phyloP scores from a whole-genome alignment of 176 grass and related monocot genomes.

The Paspalum notatum region DNA sequence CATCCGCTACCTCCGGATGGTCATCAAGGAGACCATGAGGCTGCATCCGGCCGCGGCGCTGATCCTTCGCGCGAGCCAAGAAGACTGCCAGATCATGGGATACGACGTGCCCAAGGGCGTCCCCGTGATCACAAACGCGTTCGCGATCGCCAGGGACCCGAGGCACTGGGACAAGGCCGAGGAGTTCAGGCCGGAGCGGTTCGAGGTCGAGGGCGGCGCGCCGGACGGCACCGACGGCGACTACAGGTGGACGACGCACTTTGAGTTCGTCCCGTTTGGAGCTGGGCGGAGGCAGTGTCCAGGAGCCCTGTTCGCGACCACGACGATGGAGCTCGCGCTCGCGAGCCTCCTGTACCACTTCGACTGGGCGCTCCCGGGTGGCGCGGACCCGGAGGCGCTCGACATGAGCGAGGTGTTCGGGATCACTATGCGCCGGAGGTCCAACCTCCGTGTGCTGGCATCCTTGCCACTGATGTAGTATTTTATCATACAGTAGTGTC shows the following conservation, averaged over 20 bases:
- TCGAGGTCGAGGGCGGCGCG: too few relatives aligned
- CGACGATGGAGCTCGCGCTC: constrained; percentile 16
- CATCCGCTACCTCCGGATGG: constrained; percentile 30
- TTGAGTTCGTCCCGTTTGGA: constrained; percentile 39
- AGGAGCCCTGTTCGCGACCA: constrained; percentile 18
- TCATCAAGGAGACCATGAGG: constrained; percentile 47
- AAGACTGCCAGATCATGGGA: constrained; percentile 36
- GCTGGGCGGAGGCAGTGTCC: constrained; percentile 37
- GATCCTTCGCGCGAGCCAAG: constrained; percentile 26
- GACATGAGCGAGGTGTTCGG: constrained; percentile 42
- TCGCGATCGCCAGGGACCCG: constrained; percentile 40
- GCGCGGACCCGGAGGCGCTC: not conserved
- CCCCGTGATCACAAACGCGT: constrained; percentile 22
- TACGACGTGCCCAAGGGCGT: constrained; percentile 40
- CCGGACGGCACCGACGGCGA: too few relatives aligned
- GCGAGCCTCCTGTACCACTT: constrained; percentile 31
- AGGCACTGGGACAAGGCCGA: constrained; percentile 39
- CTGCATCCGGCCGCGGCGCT: constrained; percentile 38
- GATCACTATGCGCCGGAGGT: not conserved
- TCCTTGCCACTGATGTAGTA: not conserved
- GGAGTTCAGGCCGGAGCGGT: constrained; percentile 44
- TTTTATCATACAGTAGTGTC: too few relatives aligned
- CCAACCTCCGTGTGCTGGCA: not conserved
- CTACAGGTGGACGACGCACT: not conserved
- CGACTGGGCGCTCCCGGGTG: too few relatives aligned